Base-by-base conservation (phyloP, 202 grass and related monocot species). In the Digitaria exilis region DNA sequence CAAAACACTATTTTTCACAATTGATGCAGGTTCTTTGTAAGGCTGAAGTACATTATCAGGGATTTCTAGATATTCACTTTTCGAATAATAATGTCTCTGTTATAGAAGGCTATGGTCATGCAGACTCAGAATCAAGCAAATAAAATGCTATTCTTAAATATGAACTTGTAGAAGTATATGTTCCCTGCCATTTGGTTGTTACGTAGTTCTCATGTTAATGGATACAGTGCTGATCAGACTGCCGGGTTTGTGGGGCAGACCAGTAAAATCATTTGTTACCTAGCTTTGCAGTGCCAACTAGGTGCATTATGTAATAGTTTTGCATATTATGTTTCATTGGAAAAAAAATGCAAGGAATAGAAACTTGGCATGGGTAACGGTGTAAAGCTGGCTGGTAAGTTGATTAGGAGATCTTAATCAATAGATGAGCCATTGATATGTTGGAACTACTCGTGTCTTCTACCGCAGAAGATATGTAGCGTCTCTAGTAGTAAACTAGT, bases 401-500 rank as follows among this genome's bases (percentile, higher is more conserved):
- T 4, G 13, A 61, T 87, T 42, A 44, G 43, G 51, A 63, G 19
- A 71, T 31, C 25, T 31, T 70, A 2, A 28, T 61, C 65, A 42
- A 73, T 75, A 49, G 19, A 29, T 52, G 64, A 5, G 44, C 9
- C 34, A 62, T 57, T 31, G 1, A 56, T 26, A 8, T 39, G 54
- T 39, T 39, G 31, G 29, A n/a, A 52, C 30, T 63, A 60, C 62
- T 59, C 12, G 24, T 57, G 18, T 77, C 44, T 84, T 84, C 14
- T 84, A 51, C n/a, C n/a, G n/a, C n/a, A n/a, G n/a, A n/a, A 84
- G 3, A 56, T 50, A 43, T 52, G 8, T 81, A 44, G 11, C 56
- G 31, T 42, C 13, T 78, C 31, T 8, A 64, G 30, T 25, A 42
- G 7, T 64, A 77, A 48, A 54, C 21, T 54, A n/a, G 19, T 54